These are phyloP conservation scores for Pythium aquatile DNA, from an alignment of 352 stramenopile species.

Conservation along the genomic window DNA sequence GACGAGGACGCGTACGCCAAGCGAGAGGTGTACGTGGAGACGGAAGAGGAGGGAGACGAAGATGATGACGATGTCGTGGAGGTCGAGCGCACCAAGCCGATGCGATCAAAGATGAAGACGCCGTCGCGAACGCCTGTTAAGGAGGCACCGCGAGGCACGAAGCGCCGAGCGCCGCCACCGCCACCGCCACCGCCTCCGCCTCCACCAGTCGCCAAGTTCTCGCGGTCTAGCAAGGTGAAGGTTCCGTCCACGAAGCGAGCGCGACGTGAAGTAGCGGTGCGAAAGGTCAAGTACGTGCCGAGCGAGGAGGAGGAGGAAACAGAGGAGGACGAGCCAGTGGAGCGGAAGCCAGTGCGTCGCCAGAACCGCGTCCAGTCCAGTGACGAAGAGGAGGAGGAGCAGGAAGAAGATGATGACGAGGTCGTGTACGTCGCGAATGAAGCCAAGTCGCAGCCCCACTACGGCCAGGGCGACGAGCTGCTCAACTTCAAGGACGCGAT, in stretches of 20 bases:
- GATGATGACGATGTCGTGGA: conserved; percentile 12
- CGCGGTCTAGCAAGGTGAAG: conserved; percentile 9
- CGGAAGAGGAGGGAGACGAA: conserved; percentile 15
- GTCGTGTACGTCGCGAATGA: conserved; percentile 4
- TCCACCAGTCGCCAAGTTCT: neutral
- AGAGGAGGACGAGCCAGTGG: conserved; percentile 25
- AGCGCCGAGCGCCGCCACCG: conserved; percentile 13
- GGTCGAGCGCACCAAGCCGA: neutral
- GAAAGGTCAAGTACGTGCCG: conserved; percentile 8
- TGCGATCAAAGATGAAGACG: neutral
- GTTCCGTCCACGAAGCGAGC: conserved; percentile 20
- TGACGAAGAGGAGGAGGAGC: conserved; percentile 14
- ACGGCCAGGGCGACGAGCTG: conserved; percentile 47
- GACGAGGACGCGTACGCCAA: conserved; percentile 12
- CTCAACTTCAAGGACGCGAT: conserved; percentile 67
- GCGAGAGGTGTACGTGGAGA: conserved; percentile 9
- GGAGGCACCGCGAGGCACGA: conserved; percentile 2
- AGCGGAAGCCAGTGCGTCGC: conserved; percentile 15
- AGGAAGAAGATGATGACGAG: conserved; percentile 24
- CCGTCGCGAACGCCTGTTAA: neutral
- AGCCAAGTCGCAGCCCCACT: conserved; percentile 29
- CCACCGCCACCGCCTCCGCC: conserved; percentile 5
- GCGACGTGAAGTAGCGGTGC: conserved; percentile 8
- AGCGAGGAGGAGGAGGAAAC: conserved; percentile 31
- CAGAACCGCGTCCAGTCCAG: conserved; percentile 15